Conservation (phyloP, 2,329 filamentous ascomycete species). For the Trichoderma atrobrunneum region DNA sequence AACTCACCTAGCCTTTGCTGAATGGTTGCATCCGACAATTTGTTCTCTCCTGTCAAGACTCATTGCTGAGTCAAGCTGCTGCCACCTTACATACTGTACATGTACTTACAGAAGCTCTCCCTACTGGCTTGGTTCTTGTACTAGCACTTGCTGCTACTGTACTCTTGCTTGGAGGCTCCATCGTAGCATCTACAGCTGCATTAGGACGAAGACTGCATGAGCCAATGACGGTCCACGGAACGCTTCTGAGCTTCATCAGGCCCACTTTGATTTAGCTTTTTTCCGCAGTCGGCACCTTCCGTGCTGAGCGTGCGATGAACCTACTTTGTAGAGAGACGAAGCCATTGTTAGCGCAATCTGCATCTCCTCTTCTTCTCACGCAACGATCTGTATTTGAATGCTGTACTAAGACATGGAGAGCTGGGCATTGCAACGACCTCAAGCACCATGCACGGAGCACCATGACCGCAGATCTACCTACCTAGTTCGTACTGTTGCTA, state of each 20-base stretch:
- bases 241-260: background rate
- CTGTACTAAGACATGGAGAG: background rate
- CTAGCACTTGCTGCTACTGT: constrained; percentile 1
- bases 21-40: background rate
- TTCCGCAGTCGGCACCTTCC: constrained; percentile 18
- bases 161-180: background rate
- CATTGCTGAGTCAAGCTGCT: background rate
- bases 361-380: background rate
- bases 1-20: background rate
- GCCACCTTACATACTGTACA: background rate
- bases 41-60: background rate
- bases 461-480: background rate
- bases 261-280: constrained; percentile 12
- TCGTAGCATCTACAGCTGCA: constrained; percentile 9
- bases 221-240: constrained; percentile 1
- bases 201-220: background rate
- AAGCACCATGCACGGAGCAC: background rate
- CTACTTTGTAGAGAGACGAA: background rate
- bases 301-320: constrained; percentile 5
- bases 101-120: background rate
- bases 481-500: background rate
- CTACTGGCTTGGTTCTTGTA: background rate
- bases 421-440: background rate
- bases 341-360: background rate
- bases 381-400: background rate